Percentiles rank a stretch among this genome's conserved stretches.
These are phyloP conservation scores for Gonapodya prolifera DNA, from an alignment of 192 early-diverging fungal genomes.

Conservation along the genomic window DNA sequence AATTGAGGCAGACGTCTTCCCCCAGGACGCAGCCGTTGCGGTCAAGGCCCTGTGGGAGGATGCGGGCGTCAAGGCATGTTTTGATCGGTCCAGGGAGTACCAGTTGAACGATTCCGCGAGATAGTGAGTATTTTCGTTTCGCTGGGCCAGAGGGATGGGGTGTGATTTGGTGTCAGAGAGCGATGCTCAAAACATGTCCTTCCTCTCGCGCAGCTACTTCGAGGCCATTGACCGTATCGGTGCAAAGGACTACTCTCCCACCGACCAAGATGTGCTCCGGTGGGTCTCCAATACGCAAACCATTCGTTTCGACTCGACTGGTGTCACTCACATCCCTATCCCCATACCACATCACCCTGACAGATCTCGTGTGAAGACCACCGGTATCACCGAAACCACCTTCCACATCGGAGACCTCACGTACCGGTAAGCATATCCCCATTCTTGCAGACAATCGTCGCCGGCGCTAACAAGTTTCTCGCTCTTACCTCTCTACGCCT, in stretches of 20 bases:
- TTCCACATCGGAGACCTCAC: slow-evolving; percentile 84
- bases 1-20: slow-evolving; percentile 79
- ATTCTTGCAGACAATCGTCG: too few species aligned
- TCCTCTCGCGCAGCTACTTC: slow-evolving; percentile 59
- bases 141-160: neutral
- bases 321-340: too few species aligned
- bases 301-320: too few species aligned
- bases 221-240: slow-evolving; percentile 84
- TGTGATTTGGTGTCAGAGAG: slow-evolving; percentile 4
- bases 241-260: slow-evolving; percentile 65
- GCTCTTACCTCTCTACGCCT: neutral
- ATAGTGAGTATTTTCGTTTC: slow-evolving; percentile 52
- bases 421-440: slow-evolving; percentile 33
- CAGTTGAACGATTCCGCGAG: slow-evolving; percentile 93
- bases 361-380: slow-evolving; percentile 96
- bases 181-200: slow-evolving; percentile 2
- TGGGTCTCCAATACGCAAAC: too few species aligned
- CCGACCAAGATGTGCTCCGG: slow-evolving; percentile 91
- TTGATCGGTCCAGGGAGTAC: slow-evolving; percentile 74
- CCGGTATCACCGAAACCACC: slow-evolving; percentile 90
- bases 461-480: neutral
- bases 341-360: too few species aligned
- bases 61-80: slow-evolving; percentile 66
- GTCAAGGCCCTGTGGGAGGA: slow-evolving; percentile 78
- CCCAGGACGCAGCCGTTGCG: slow-evolving; percentile 62